These are phyloP conservation scores for Apiospora sp. DNA, from an alignment of 2,329 filamentous ascomycete species.

Conservation along the genomic window DNA sequence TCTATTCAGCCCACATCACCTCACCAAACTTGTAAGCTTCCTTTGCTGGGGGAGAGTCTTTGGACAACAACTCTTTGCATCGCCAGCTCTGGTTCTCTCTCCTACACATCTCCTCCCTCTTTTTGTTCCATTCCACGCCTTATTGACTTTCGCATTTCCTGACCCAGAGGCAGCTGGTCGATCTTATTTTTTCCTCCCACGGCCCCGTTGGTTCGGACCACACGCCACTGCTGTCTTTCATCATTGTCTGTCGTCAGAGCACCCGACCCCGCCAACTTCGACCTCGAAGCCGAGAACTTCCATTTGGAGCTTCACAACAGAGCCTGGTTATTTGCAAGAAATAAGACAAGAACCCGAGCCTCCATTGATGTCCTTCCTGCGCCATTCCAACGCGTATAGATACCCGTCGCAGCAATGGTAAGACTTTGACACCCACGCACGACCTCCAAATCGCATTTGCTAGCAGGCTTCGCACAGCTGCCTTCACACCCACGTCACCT, in stretches of 20 bases:
- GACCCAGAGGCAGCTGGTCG: conserved; percentile 6
- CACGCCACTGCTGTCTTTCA: background rate
- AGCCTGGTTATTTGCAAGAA: conserved; percentile 5
- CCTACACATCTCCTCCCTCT: background rate
- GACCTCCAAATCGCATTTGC: background rate
- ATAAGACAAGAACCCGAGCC: background rate
- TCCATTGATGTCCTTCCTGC: conserved; percentile 11
- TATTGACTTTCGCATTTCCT: background rate
- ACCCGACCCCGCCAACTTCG: conserved; percentile 19
- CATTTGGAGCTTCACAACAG: conserved; percentile 16
- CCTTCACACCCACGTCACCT: background rate
- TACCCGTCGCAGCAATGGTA: conserved; percentile 18
- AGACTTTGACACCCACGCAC: conserved; percentile 5
- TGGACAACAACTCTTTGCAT: conserved; percentile 21
- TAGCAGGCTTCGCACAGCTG: background rate
- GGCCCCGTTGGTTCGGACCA: background rate
- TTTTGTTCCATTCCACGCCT: conserved; percentile 15
- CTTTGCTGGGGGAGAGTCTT: conserved; percentile 12
- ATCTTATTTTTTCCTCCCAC: background rate
- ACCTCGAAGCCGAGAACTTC: conserved; percentile 9
- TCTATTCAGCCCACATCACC: conserved; percentile 20
- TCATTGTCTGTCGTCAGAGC: conserved; percentile 21
- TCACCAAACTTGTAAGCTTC: conserved; percentile 21
- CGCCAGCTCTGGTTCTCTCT: conserved; percentile 12
- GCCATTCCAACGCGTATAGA: background rate